Base-by-base conservation (phyloP, 2,329 filamentous ascomycete species). In the Fusarium tanahbumbuense region DNA sequence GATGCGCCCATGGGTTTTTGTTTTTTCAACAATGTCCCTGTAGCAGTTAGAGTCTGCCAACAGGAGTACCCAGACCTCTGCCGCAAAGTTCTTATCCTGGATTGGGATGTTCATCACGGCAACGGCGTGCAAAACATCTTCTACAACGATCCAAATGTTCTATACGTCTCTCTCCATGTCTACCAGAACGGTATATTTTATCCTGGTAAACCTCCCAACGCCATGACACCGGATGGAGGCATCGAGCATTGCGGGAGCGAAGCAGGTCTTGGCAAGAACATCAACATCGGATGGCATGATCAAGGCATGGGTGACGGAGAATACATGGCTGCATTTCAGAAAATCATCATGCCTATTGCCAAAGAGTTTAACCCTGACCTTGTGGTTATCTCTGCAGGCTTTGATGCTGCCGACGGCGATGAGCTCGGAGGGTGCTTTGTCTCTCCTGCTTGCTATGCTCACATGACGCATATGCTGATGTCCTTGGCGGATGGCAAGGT, bases 381-480 rank as follows among this genome's bases (percentile, higher is more conserved):
- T 20, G 94, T 98, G 28, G 96, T 99, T 70, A 92, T 99, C 60
- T 96, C 96, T 22, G 94, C 96, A 44, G 96, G 96, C 1, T 99
- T 99, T 74, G 96, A 99, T 78, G 96, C 96, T 18, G 96, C 96
- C 1, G 93, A 92, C 70, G 96, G 96, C 15, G 96, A 99, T 79
- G 91, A 96, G 76, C 87, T 99, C 3, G 96, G 96, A 53, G 93
- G 92, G 32, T 99, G 96, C 78, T 95, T 93, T 76, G 96, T 99
- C 8, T 92, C 94, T 2, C 96, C 96, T 0, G 83, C 90, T 7
- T 97, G 96, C 77, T 99, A 98, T 78, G 93, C 94, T 16, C 95
- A 99, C 77, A 98, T 99, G 96, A 98, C 96, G 18, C 94, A 98
- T 77, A 98, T 98, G 95, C 88, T 99, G 49, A 98, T 98, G 94